Conservation (phyloP, 106 monocot genomes). For the Amphibolis antarctica region DNA sequence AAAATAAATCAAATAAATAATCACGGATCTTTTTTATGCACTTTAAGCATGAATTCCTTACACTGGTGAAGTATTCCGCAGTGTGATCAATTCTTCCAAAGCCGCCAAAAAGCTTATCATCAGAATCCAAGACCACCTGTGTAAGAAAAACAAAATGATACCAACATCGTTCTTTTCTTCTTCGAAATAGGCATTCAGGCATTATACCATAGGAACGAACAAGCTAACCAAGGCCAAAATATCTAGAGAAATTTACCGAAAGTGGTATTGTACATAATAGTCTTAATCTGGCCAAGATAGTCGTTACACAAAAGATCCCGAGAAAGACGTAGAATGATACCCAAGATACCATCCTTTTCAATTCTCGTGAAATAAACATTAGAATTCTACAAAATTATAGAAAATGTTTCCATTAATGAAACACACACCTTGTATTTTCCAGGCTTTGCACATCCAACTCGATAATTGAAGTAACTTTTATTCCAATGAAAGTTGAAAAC, state of each 20-base stretch:
- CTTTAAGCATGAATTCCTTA: constrained; percentile 24
- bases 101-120: constrained; percentile 77
- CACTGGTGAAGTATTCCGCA: constrained; percentile 66
- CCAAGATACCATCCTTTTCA: no score
- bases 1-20: neutral
- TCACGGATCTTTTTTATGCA: neutral
- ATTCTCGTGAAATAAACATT: no score
- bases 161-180: neutral
- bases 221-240: neutral
- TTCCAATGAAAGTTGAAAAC: constrained; percentile 98
- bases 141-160: neutral
- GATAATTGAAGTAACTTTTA: constrained; percentile 78
- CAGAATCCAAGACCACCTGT: constrained; percentile 81
- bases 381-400: no score
- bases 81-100: constrained; percentile 59
- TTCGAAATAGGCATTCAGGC: neutral
- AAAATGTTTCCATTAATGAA: neutral
- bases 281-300: no score
- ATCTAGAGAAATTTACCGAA: no score
- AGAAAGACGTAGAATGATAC: no score
- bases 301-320: no score
- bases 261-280: no score
- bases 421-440: constrained; percentile 75
- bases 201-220: neutral
- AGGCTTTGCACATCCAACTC: constrained; percentile 69